Conservation (phyloP, 768 basidiomycete species). For the Rhodotorula diobovata region DNA sequence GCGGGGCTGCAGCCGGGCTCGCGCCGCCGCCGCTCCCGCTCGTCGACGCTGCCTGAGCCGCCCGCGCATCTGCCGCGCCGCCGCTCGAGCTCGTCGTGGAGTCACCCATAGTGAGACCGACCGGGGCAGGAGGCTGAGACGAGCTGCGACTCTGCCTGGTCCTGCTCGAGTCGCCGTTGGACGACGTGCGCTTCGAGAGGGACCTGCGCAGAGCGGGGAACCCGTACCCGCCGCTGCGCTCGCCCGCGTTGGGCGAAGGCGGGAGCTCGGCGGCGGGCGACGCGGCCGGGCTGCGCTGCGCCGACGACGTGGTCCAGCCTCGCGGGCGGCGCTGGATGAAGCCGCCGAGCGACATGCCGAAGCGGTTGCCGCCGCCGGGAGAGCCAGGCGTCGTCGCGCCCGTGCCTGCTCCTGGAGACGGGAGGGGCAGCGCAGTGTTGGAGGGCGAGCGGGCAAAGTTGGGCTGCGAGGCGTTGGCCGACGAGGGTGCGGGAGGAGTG, state of each 20-base stretch:
- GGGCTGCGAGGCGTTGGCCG: background rate
- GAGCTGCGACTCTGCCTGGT: slow-evolving; percentile 25
- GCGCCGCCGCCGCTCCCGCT: background rate
- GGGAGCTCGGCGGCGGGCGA: slow-evolving; percentile 26
- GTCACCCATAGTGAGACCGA: background rate
- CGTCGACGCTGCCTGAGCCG: background rate
- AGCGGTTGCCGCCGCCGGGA: slow-evolving; percentile 22
- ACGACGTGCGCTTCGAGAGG: slow-evolving; percentile 21
- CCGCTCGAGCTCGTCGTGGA: background rate
- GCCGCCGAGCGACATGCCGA: slow-evolving; percentile 26
- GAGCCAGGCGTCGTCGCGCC: slow-evolving; percentile 2
- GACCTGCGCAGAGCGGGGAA: slow-evolving; percentile 33
- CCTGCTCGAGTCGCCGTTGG: background rate
- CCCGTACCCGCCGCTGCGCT: slow-evolving; percentile 27
- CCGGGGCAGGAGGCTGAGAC: slow-evolving; percentile 23
- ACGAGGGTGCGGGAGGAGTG: slow-evolving; percentile 4
- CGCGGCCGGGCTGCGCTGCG: slow-evolving; percentile 11
- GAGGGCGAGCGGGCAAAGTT: background rate
- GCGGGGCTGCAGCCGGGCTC: background rate
- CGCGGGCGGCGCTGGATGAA: slow-evolving; percentile 35
- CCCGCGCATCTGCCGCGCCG: background rate
- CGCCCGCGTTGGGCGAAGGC: slow-evolving; percentile 13
- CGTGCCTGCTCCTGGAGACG: too few species aligned
- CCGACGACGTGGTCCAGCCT: slow-evolving; percentile 25
- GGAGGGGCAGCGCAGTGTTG: background rate